Conservation (phyloP, 768 basidiomycete genomes). For the Lactarius tabidus region DNA sequence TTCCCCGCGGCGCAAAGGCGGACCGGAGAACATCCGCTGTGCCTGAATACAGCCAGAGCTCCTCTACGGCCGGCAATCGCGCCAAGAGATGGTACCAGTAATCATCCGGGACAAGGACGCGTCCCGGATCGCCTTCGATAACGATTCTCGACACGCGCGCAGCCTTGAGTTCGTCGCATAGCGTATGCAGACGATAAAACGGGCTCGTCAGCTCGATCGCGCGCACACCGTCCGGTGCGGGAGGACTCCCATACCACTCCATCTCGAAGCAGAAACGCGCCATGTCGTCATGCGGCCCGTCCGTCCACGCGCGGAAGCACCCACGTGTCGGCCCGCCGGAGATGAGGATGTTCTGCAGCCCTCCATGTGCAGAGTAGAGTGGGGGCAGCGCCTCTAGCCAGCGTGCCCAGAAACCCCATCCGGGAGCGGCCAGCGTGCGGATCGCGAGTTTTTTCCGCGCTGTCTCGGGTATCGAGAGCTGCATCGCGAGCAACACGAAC, state of each 20-base stretch:
- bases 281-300: background rate
- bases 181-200: slow-evolving; percentile 6
- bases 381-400: slow-evolving; percentile 8
- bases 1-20: background rate
- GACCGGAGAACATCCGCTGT: slow-evolving; percentile 7
- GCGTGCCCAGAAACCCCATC: background rate
- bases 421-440: slow-evolving; percentile 1
- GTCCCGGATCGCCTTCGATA: slow-evolving; percentile 2
- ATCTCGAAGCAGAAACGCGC: slow-evolving; percentile 21
- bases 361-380: background rate
- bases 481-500: slow-evolving; percentile 11
- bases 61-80: slow-evolving; percentile 2
- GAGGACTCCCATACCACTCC: slow-evolving; percentile 9
- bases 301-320: slow-evolving; percentile 17
- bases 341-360: slow-evolving; percentile 11
- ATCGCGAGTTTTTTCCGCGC: slow-evolving; percentile 6
- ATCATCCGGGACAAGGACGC: background rate
- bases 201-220: slow-evolving; percentile 9
- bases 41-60: slow-evolving; percentile 12
- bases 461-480: background rate
- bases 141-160: slow-evolving; percentile 2
- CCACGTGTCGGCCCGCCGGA: slow-evolving; percentile 14
- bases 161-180: slow-evolving; percentile 11
- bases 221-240: background rate
- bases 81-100: slow-evolving; percentile 13